Evolutionary conservation across 176 grass and related monocot species (phyloP), one percentile per base, ranked within the genome.

Genomic region (Pharus latifolius): DNA sequence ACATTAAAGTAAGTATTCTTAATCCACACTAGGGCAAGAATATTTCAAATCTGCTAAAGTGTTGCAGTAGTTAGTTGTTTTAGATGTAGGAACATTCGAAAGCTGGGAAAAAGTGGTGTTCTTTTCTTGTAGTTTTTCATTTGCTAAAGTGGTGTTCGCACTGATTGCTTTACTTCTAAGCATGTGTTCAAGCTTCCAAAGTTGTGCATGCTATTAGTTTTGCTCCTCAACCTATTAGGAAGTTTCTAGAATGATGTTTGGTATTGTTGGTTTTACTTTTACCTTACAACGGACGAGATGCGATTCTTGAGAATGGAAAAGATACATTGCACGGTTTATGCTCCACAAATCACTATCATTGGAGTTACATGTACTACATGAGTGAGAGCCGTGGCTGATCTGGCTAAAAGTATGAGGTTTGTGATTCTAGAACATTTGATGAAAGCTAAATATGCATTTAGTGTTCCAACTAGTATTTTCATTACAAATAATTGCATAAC

Each of bases 1-100:
- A 45, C 70, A 80, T 97, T 46, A 77, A 90, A 80, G 92, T 96
- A 79, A 78, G 81, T 72, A 24, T 58, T 25, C 57, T 56, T 61
- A 75, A 31, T 23, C 51, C 41, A 49, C 38, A 64, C 15, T 17
- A 64, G 46, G 73, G 19, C 14, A 72, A 48, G 24, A 31, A 72
- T 61, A 57, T 18, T 63, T 47, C 61, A 9, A 44, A 54, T 7
- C 16, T 74, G 52, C 41, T 56, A 14, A 65, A 56, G 50, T 57
- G 3, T 55, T 3, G 17, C 44, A 9, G 49, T n/a, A n/a, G 18
- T 44, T 24, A 35, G 15, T 31, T 52, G 45, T 28, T 44, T 32
- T 77, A 46, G 18, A 42, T 55, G 27, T 59, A 60, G 22, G 54
- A 17, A 78, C 52, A 49, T 49, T 37, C 11, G 19, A 23, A 70